Percentiles rank a stretch among this genome's conserved stretches.
Conservation (phyloP, 1,139 yeast species). For the Taiozyma onychis region DNA sequence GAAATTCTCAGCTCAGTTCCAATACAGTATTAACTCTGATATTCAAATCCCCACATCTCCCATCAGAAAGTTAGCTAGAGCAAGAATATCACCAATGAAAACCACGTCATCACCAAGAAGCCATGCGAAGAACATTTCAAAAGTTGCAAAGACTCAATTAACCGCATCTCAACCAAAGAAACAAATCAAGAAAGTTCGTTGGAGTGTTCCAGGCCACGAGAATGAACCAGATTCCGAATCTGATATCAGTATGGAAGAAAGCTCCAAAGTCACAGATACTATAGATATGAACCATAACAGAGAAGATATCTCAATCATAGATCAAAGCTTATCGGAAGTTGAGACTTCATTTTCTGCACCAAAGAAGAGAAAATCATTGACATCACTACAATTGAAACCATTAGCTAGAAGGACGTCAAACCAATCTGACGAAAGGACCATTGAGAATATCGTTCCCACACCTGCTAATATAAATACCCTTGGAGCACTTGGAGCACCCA, state of each 20-base stretch:
- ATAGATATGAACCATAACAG: constrained; percentile 10
- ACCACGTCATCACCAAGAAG: constrained; percentile 15
- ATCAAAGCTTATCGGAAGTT: constrained; percentile 16
- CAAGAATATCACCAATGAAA: constrained; percentile 8
- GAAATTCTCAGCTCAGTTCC: constrained; percentile 16
- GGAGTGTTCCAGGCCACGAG: constrained; percentile 30
- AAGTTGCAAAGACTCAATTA: constrained; percentile 4
- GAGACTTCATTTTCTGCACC: constrained; percentile 12
- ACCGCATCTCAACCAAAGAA: constrained; percentile 1
- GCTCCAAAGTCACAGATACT: constrained; percentile 17
- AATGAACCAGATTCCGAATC: constrained; percentile 20
- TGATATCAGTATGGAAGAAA: constrained; percentile 27
- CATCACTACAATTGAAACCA: constrained; percentile 18
- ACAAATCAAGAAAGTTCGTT: constrained; percentile 32
- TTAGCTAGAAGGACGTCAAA: neutral
- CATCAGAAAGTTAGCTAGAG: constrained; percentile 17
- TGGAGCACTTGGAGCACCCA: neutral
- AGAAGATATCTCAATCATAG: constrained; percentile 5
- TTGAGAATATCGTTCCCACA: neutral
- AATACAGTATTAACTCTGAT: constrained; percentile 16
- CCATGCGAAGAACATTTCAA: constrained; percentile 8
- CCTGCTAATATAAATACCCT: neutral
- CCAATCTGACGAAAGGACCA: neutral
- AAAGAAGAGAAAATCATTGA: constrained; percentile 20
- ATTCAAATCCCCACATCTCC: constrained; percentile 23